Evolutionary conservation across 2,329 filamentous ascomycete species (phyloP).

Genomic region (Colletotrichum higginsianum): DNA sequence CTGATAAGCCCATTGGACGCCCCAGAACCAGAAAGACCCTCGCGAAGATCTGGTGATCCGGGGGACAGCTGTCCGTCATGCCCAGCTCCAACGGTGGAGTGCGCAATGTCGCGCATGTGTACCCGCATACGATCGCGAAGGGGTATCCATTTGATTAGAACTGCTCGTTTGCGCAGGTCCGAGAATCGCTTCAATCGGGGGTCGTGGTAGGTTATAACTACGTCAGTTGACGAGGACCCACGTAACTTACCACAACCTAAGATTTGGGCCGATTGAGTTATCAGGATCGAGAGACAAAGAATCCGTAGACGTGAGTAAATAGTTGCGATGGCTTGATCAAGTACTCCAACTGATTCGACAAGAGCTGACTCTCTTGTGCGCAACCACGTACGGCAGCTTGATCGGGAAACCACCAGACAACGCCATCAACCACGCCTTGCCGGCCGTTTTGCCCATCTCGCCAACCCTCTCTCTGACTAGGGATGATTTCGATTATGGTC

Average conservation of each 20-base stretch:
- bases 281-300: no score
- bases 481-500: conserved; percentile 15
- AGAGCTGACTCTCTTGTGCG: no score
- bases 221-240: not conserved
- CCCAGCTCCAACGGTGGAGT: conserved; percentile 18
- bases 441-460: not conserved
- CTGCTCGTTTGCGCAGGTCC: conserved; percentile 7
- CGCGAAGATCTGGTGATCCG: conserved; percentile 25
- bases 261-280: not conserved
- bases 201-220: not conserved
- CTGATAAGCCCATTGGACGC: conserved; percentile 21
- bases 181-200: not conserved
- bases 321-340: not conserved
- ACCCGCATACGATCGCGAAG: not conserved
- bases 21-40: conserved; percentile 1
- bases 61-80: conserved; percentile 37
- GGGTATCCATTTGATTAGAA: not conserved
- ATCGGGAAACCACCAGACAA: conserved; percentile 10
- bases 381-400: conserved; percentile 2
- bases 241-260: no score
- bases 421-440: conserved; percentile 15
- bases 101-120: conserved; percentile 37
- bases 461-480: conserved; percentile 7
- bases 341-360: conserved; percentile 4
- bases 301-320: not conserved